Conservation (phyloP, 2,329 filamentous ascomycete genomes). For the Exophiala alcalophila region DNA sequence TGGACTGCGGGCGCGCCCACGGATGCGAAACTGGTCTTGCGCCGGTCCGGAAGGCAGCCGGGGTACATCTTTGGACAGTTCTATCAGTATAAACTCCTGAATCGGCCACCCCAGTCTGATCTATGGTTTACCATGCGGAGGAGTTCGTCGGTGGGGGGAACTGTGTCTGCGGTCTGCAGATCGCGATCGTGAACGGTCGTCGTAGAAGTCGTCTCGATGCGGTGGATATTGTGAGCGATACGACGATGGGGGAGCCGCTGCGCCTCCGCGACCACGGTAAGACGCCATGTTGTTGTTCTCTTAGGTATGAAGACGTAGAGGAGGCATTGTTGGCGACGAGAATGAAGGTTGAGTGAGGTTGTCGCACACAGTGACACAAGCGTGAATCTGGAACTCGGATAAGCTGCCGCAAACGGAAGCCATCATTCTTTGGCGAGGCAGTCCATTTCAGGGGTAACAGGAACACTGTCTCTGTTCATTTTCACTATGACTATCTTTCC, state of each 20-base stretch:
- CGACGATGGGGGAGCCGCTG: slow-evolving; percentile 10
- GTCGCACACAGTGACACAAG: slow-evolving; percentile 3
- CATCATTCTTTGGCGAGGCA: no score
- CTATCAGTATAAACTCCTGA: slow-evolving; percentile 40
- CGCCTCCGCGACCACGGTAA: slow-evolving; percentile 23
- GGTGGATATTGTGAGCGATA: slow-evolving; percentile 26
- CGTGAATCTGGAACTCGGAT: slow-evolving; percentile 3
- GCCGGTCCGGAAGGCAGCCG: slow-evolving; percentile 39
- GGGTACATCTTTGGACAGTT: slow-evolving; percentile 38
- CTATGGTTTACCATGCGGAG: slow-evolving; percentile 45
- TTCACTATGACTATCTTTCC: no score
- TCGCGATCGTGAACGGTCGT: slow-evolving; percentile 41
- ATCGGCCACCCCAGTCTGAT: slow-evolving; percentile 24
- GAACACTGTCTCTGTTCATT: no score
- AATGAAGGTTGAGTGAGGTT: not conserved
- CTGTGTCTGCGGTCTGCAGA: slow-evolving; percentile 39
- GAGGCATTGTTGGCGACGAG: not conserved
- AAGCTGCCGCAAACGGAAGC: no score
- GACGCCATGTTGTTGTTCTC: slow-evolving; percentile 25
- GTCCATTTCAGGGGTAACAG: not conserved
- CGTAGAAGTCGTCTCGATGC: slow-evolving; percentile 47
- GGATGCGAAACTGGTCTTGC: slow-evolving; percentile 36
- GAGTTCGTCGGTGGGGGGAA: slow-evolving; percentile 44
- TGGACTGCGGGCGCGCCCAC: slow-evolving; percentile 35
- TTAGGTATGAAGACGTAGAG: not conserved